Evolutionary conservation across 257 asterid species (phyloP).

Genomic region (Primulina eburnea): DNA sequence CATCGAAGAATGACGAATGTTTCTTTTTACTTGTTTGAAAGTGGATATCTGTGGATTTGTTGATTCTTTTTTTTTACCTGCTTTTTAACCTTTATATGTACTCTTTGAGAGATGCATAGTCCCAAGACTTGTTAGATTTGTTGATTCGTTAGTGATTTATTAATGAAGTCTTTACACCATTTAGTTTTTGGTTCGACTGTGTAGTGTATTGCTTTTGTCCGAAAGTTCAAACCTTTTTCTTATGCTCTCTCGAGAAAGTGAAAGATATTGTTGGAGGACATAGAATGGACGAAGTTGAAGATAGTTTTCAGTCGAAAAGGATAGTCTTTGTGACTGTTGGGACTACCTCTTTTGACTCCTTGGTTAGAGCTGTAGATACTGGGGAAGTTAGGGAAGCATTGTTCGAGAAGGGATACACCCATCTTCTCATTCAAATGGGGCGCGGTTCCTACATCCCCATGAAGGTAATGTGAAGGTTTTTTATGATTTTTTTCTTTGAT

Average conservation of each 20-base stretch:
- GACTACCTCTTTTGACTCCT: conserved; percentile 82
- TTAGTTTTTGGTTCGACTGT: not conserved
- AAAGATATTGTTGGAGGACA: conserved; percentile 10
- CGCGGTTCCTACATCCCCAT: conserved; percentile 81
- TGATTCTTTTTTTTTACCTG: too few species aligned
- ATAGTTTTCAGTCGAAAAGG: conserved; percentile 36
- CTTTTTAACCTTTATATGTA: too few species aligned
- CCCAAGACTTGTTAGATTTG: too few species aligned
- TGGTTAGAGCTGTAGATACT: conserved; percentile 76
- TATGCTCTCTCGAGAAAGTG: conserved; percentile 6
- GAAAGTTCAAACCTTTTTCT: not conserved
- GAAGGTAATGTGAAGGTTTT: conserved; percentile 46
- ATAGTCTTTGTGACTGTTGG: conserved; percentile 88
- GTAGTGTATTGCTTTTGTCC: conserved; percentile 24
- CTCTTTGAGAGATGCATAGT: too few species aligned
- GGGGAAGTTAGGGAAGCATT: conserved; percentile 61
- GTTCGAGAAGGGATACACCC: conserved; percentile 62
- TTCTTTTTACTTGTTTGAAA: too few species aligned
- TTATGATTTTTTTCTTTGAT: not conserved
- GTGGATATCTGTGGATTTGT: too few species aligned
- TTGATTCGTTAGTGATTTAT: not conserved
- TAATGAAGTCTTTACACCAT: not conserved
- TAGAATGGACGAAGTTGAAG: conserved; percentile 46
- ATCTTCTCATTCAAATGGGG: conserved; percentile 86
- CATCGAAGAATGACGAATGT: too few species aligned